phyloP scores from a whole-genome alignment of 2,329 filamentous ascomycete genomes.

The Trichophyton simii region DNA sequence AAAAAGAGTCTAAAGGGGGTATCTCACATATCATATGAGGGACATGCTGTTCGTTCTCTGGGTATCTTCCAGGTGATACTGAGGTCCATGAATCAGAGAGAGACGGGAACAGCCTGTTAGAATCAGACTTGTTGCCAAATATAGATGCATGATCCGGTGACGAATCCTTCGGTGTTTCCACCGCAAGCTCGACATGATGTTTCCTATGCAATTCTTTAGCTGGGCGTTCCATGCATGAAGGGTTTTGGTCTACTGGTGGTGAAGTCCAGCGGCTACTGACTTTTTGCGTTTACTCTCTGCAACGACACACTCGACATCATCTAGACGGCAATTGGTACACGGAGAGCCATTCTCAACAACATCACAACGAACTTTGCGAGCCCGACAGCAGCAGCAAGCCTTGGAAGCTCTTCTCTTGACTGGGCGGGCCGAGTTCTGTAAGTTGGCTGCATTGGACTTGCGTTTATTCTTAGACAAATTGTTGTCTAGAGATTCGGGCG shows the following conservation, averaged over 20 bases:
- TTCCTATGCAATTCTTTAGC: not conserved
- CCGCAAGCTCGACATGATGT: constrained; percentile 12
- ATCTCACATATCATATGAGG: constrained; percentile 51
- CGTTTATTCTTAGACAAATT: constrained; percentile 37
- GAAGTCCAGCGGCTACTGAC: constrained; percentile 20
- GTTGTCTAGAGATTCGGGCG: constrained; percentile 16
- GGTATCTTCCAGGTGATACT: constrained; percentile 9
- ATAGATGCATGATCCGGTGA: not conserved
- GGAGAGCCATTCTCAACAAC: constrained; percentile 36
- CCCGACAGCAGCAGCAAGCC: constrained; percentile 40
- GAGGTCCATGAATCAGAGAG: not conserved
- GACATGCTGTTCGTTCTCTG: constrained; percentile 41
- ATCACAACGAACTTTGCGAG: constrained; percentile 42
- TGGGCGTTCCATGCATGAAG: not conserved
- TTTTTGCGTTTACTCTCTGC: constrained; percentile 43
- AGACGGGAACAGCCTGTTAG: not conserved
- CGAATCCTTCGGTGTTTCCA: constrained; percentile 24
- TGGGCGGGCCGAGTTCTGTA: constrained; percentile 41
- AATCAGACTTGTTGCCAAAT: not conserved
- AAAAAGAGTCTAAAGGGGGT: constrained; percentile 15
- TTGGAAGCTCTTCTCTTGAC: constrained; percentile 55
- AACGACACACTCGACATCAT: constrained; percentile 18
- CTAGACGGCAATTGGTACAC: constrained; percentile 20
- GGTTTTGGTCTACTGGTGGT: not conserved
- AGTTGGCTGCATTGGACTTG: constrained; percentile 44